Evolutionary conservation across 176 grass and related monocot genomes (phyloP).

Genomic region (Chrysopogon serrulatus): DNA sequence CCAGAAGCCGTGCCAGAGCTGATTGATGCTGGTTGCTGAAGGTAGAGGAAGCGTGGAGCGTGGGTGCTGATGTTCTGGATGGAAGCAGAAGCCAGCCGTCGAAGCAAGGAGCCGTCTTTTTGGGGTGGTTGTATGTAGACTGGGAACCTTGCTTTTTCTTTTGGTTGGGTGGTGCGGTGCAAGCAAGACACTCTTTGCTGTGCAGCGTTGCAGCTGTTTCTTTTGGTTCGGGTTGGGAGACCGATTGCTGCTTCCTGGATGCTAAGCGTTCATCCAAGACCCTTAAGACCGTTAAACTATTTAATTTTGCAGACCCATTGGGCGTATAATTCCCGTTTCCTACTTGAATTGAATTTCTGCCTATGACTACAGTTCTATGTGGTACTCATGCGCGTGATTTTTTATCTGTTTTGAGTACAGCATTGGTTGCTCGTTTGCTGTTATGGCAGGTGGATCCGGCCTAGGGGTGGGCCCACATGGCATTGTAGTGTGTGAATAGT

Average conservation of each 20-base stretch:
- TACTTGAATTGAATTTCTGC: neutral
- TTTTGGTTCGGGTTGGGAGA: conserved; percentile 3
- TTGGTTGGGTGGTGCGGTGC: neutral
- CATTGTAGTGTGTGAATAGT: no score
- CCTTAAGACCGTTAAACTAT: neutral
- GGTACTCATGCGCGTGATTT: neutral
- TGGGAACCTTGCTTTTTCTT: neutral
- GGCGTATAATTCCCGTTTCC: neutral
- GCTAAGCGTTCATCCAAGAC: neutral
- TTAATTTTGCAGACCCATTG: neutral
- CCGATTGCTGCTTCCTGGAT: neutral
- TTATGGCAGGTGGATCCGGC: no score
- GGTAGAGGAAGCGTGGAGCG: neutral
- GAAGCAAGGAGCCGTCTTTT: conserved; percentile 5
- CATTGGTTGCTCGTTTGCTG: neutral
- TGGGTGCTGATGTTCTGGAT: neutral
- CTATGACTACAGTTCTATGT: neutral
- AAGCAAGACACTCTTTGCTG: neutral
- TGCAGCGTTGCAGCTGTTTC: neutral
- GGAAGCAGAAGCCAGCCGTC: neutral
- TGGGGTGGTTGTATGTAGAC: neutral
- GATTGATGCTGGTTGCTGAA: conserved; percentile 26
- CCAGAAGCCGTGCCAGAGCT: conserved; percentile 6
- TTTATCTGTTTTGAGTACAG: neutral
- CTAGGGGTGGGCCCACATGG: no score